Evolutionary conservation across 768 basidiomycete species (phyloP).

Genomic region (Xerocomus spinulosus): DNA sequence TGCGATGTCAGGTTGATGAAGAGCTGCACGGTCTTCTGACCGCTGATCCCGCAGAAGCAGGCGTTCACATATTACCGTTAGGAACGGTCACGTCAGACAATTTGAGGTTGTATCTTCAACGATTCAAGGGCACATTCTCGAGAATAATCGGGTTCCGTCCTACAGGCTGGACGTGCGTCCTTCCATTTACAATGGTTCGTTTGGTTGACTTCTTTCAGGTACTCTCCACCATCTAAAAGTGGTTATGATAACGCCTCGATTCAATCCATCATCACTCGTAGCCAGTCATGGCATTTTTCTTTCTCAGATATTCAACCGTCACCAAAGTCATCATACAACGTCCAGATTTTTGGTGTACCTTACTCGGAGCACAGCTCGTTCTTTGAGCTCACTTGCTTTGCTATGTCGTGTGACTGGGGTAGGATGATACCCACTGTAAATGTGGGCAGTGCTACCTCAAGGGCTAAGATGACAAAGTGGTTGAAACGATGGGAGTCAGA

Average conservation of each 20-base stretch:
- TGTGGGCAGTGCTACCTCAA: conserved; percentile 64
- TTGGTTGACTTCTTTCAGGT: conserved; percentile 39
- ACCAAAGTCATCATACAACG: conserved; percentile 61
- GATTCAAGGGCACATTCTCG: conserved; percentile 66
- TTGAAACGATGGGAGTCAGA: conserved; percentile 86
- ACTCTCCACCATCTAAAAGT: conserved; percentile 59
- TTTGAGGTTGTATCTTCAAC: conserved; percentile 70
- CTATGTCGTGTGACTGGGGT: conserved; percentile 77
- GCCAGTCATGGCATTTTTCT: conserved; percentile 66
- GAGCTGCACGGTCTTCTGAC: conserved; percentile 79
- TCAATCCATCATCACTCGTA: conserved; percentile 58
- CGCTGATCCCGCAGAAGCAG: conserved; percentile 65
- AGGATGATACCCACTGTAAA: conserved; percentile 97
- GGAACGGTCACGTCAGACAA: conserved; percentile 69
- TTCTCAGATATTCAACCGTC: conserved; percentile 61
- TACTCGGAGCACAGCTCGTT: conserved; percentile 98
- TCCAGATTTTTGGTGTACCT: conserved; percentile 78
- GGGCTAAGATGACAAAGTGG: conserved; percentile 88
- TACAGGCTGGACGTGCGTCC: conserved; percentile 90
- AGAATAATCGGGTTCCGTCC: conserved; percentile 82
- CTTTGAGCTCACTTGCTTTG: conserved; percentile 93
- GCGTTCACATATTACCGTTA: conserved; percentile 85
- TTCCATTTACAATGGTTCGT: neutral
- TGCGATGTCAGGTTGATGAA: conserved; percentile 79
- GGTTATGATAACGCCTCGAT: conserved; percentile 59